Conservation (phyloP, 306 rosid species). For the Acmispon strigosus region DNA sequence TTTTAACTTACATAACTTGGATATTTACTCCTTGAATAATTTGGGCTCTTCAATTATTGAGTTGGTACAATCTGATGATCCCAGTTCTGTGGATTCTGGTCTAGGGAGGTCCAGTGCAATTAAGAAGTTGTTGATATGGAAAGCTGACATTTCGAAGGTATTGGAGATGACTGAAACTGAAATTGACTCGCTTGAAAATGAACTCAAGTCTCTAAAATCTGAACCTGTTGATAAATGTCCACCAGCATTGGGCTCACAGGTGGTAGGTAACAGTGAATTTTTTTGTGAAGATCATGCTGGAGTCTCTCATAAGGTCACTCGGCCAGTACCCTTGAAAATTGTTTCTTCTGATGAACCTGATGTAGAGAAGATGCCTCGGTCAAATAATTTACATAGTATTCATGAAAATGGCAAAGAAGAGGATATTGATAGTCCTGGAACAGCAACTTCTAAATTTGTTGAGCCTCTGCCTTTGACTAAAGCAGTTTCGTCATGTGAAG, state of each 20-base stretch:
- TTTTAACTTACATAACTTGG: slow-evolving; percentile 68
- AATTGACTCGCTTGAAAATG: slow-evolving; percentile 83
- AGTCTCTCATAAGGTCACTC: slow-evolving; percentile 28
- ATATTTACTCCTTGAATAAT: slow-evolving; percentile 40
- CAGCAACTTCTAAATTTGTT: slow-evolving; percentile 74
- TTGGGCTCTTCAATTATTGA: slow-evolving; percentile 54
- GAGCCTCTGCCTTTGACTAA: slow-evolving; percentile 49
- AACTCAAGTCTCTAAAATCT: slow-evolving; percentile 57
- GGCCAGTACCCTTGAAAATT: slow-evolving; percentile 45
- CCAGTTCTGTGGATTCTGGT: slow-evolving; percentile 44
- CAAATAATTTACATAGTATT: slow-evolving; percentile 31
- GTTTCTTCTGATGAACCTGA: slow-evolving; percentile 36
- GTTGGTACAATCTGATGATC: slow-evolving; percentile 64
- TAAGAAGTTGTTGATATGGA: slow-evolving; percentile 70
- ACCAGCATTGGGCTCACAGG: slow-evolving; percentile 40
- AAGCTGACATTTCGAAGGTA: slow-evolving; percentile 79
- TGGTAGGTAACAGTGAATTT: slow-evolving; percentile 26
- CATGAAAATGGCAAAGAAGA: slow-evolving; percentile 45
- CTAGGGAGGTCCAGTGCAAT: slow-evolving; percentile 50
- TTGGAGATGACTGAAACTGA: slow-evolving; percentile 86
- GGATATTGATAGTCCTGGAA: slow-evolving; percentile 89
- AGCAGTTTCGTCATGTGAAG: slow-evolving; percentile 32
- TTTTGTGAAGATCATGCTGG: slow-evolving; percentile 33
- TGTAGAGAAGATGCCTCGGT: slow-evolving; percentile 37
- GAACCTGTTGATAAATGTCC: slow-evolving; percentile 29